Evolutionary conservation across 2,329 filamentous ascomycete species (phyloP).

Genomic region (Macrophomina pseudophaseolina): DNA sequence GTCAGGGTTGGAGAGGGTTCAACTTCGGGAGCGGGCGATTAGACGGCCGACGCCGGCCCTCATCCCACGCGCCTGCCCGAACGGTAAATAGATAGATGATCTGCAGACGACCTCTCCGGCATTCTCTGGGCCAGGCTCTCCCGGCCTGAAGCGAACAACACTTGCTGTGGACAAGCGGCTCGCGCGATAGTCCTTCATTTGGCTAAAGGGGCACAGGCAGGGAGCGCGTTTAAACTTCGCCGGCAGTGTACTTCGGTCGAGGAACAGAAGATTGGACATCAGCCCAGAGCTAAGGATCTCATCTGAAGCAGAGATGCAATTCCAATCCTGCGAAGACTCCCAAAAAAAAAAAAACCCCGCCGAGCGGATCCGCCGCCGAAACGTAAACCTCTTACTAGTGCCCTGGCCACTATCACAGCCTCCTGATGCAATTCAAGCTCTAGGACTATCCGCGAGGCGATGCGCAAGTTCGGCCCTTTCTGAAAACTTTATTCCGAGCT

Average conservation of each 20-base stretch:
- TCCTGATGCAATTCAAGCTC: background rate
- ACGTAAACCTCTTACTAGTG: slow-evolving; percentile 15
- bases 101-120: background rate
- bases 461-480: background rate
- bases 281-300: slow-evolving; percentile 7
- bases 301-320: slow-evolving; percentile 18
- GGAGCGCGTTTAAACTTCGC: slow-evolving; percentile 20
- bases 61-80: background rate
- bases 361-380: slow-evolving; percentile 3
- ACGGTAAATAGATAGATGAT: background rate
- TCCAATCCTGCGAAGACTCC: slow-evolving; percentile 1
- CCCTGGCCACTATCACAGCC: background rate
- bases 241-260: slow-evolving; percentile 10
- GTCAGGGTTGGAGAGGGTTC: background rate
- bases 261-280: background rate
- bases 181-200: slow-evolving; percentile 20
- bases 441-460: slow-evolving; percentile 1
- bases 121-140: background rate
- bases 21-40: background rate
- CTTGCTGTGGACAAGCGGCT: slow-evolving; percentile 10
- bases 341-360: background rate
- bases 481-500: background rate
- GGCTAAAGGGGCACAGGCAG: slow-evolving; percentile 3
- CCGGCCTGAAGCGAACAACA: background rate
- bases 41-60: background rate